A percentile compares a stretch with the other conserved stretches of the same genome.
These are phyloP conservation scores for Xylaria hypoxylon DNA, from an alignment of 2,329 filamentous ascomycete genomes.

Conservation along the genomic window DNA sequence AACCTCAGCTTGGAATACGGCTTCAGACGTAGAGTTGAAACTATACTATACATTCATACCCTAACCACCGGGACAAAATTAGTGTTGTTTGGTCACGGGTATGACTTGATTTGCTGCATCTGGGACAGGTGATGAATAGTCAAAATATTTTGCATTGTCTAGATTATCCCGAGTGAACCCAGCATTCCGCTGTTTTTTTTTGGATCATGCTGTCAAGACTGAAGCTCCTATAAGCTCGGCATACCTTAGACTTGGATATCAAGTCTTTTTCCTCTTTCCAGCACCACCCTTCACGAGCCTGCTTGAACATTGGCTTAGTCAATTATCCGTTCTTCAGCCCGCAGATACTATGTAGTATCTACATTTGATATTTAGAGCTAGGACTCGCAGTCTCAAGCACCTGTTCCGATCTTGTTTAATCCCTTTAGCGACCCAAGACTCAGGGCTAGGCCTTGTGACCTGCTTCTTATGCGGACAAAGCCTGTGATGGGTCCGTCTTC, in stretches of 20 bases:
- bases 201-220: constrained; percentile 23
- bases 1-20: no score
- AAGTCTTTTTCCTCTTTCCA: constrained; percentile 25
- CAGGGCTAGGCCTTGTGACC: constrained; percentile 92
- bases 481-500: constrained; percentile 95
- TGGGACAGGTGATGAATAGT: constrained; percentile 7
- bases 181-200: constrained; percentile 28
- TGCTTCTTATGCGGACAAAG: constrained; percentile 97
- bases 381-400: constrained; percentile 40
- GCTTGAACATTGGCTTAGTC: constrained; percentile 25
- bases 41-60: not conserved
- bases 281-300: not conserved
- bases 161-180: constrained; percentile 30
- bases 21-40: no score
- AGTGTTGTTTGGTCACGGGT: not conserved
- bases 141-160: constrained; percentile 36
- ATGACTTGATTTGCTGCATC: not conserved
- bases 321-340: constrained; percentile 15
- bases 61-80: no score
- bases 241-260: constrained; percentile 26
- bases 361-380: constrained; percentile 24
- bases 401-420: constrained; percentile 79
- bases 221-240: constrained; percentile 27
- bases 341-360: constrained; percentile 15
- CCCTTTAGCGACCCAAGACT: constrained; percentile 96